Evolutionary conservation across 169 alveolate species (phyloP), one percentile per base, ranked within the genome.

Genomic region (Eimeria sp.): DNA sequence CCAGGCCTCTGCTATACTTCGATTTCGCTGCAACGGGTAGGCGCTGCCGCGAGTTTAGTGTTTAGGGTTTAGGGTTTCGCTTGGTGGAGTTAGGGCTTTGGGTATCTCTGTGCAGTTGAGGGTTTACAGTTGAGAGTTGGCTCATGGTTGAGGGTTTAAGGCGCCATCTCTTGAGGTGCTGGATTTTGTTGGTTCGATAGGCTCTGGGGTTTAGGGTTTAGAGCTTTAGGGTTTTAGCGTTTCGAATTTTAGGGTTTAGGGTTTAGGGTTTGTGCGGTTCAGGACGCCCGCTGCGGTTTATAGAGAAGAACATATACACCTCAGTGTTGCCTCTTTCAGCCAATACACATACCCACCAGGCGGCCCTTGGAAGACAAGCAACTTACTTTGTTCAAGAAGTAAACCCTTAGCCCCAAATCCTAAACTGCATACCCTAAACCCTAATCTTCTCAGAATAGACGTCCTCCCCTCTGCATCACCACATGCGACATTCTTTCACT

Each of bases 291-390:
- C 80, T 96, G 93, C 54, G 83, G 43, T 51, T 95, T 67, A 86
- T 96, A 3, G 97, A 65, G 80, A 54, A 82, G 57, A 80, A 82
- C 89, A 43, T 49, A 27, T 14, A 34, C n/a, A 20, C 70, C 25
- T 57, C 63, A 14, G 97, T 87, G 18, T 91, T 95, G 63, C 97
- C 97, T 5, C 83, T 86, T 45, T 92, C 95, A 76, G 98, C 97
- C 90, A 96, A 96, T 80, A 95, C 97, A 34, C 98, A 96, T 70
- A 63, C 95, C 83, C 94, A 89, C 73, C 84, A 96, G 25, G 87
- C 97, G 4, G 96, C 97, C 20, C 92, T 97, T 10, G 98, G 97
- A 7, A 88, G 97, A 34, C 97, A 96, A 49, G 82, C 96, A 34
- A 94, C 92, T 20, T 76, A 45, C 57, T 91, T 93, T 72, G 87